A percentile compares a stretch with the other conserved stretches of the same genome.
phyloP scores from a whole-genome alignment of 2,329 filamentous ascomycete species.

The Scytalidium sp. region DNA sequence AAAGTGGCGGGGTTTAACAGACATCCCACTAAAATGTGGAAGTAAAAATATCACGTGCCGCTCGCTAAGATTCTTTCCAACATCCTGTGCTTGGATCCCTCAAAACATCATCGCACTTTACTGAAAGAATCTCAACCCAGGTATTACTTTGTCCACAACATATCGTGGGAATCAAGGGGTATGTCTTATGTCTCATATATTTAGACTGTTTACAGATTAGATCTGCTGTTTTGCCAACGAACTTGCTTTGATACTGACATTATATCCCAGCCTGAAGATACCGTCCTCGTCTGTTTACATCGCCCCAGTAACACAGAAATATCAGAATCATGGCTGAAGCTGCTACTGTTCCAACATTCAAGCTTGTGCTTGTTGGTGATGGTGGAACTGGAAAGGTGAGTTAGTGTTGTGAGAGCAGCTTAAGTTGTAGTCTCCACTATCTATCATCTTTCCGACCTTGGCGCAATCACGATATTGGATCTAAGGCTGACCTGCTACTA shows the following conservation, averaged over 20 bases:
- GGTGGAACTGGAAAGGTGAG: constrained; percentile 98
- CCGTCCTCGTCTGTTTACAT: constrained; percentile 21
- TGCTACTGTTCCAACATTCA: constrained; percentile 76
- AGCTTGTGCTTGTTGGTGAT: constrained; percentile 99
- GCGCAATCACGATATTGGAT: constrained; percentile 11
- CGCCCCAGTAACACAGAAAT: constrained; percentile 14
- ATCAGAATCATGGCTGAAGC: constrained; percentile 59
- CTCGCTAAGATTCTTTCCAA: constrained; percentile 8
- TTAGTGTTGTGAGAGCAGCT: constrained; percentile 10
- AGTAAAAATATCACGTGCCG: not conserved
- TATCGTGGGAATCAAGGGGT: constrained; percentile 23
- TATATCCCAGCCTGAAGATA: constrained; percentile 20
- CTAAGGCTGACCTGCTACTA: constrained; percentile 37
- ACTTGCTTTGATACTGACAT: constrained; percentile 15
- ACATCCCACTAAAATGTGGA: not conserved
- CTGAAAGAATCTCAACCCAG: constrained; percentile 24
- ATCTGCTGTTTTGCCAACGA: not conserved
- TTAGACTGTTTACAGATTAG: not conserved
- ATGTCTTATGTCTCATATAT: constrained; percentile 9
- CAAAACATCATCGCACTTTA: constrained; percentile 27
- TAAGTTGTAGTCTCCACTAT: not conserved
- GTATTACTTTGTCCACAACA: constrained; percentile 28
- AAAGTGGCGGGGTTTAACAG: not conserved
- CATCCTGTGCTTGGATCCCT: constrained; percentile 14
- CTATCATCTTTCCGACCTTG: constrained; percentile 2